These are phyloP conservation scores for Plantago elongata DNA, from an alignment of 257 asterid genomes.

Conservation along the genomic window DNA sequence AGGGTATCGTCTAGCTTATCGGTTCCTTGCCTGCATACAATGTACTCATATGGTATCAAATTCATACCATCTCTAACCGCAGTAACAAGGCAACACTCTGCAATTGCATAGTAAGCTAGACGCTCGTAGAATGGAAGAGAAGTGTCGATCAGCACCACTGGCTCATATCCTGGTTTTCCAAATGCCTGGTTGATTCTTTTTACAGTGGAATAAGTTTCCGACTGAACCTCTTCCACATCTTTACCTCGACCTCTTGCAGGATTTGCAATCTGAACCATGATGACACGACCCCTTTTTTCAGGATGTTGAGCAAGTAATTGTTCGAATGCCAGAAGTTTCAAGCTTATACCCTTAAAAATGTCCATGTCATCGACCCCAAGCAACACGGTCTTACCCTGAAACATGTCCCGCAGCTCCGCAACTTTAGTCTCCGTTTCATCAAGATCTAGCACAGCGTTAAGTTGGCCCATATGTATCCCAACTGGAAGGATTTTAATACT, in stretches of 20 bases:
- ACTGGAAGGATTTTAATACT: slow-evolving; percentile 81
- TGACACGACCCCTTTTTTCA: slow-evolving; percentile 56
- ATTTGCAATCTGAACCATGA: slow-evolving; percentile 71
- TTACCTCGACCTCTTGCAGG: slow-evolving; percentile 92
- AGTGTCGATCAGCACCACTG: slow-evolving; percentile 63
- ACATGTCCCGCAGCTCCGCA: slow-evolving; percentile 48
- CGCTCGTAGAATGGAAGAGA: slow-evolving; percentile 67
- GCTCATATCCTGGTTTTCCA: slow-evolving; percentile 62
- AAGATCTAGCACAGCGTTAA: slow-evolving; percentile 56
- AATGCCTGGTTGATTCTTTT: slow-evolving; percentile 48
- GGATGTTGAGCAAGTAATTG: slow-evolving; percentile 64
- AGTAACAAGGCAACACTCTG: slow-evolving; percentile 85
- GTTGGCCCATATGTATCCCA: slow-evolving; percentile 78
- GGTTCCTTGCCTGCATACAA: slow-evolving; percentile 74
- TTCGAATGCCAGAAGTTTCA: slow-evolving; percentile 75
- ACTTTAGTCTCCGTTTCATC: slow-evolving; percentile 63
- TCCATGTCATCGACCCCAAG: slow-evolving; percentile 92
- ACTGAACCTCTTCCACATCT: slow-evolving; percentile 68
- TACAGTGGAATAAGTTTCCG: slow-evolving; percentile 66
- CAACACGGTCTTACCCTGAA: slow-evolving; percentile 48
- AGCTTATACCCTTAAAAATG: slow-evolving; percentile 76
- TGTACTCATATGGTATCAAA: slow-evolving; percentile 76
- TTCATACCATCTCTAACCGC: slow-evolving; percentile 93
- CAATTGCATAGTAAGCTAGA: slow-evolving; percentile 58
- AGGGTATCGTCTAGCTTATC: slow-evolving; percentile 44